phyloP scores from a whole-genome alignment of 306 rosid genomes.

The Phaseolus lunatus region DNA sequence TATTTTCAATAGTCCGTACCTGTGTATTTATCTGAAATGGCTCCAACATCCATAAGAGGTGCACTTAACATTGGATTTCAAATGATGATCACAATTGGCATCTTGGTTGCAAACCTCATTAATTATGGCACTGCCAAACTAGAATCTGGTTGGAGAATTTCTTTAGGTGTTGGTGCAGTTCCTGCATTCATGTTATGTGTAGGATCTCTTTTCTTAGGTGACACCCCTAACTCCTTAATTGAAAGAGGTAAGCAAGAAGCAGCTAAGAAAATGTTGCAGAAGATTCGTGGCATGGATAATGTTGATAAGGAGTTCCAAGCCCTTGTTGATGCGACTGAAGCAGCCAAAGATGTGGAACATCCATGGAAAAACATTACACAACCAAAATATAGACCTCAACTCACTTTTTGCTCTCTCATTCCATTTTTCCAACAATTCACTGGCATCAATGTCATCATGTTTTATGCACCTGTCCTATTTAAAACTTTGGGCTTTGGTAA shows the following conservation, averaged over 20 bases:
- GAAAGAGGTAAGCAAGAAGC: no score
- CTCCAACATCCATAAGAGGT: conserved; percentile 45
- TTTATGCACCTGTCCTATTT: conserved; percentile 39
- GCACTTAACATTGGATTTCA: conserved; percentile 51
- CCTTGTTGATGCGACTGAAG: conserved; percentile 9
- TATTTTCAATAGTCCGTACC: conserved; percentile 38
- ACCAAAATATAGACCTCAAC: no score
- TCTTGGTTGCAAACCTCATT: conserved; percentile 33
- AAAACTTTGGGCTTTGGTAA: conserved; percentile 39
- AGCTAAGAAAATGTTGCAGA: no score
- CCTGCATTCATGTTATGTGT: no score
- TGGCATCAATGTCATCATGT: conserved; percentile 35
- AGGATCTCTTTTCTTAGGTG: no score
- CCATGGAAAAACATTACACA: no score
- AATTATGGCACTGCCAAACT: no score
- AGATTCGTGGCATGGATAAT: no score
- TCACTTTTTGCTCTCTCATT: no score
- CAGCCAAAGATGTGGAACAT: neutral
- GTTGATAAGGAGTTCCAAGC: conserved; percentile 21
- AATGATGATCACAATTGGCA: conserved; percentile 53
- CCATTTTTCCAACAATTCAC: conserved; percentile 34
- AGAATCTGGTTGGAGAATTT: no score
- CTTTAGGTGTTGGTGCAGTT: no score
- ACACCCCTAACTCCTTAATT: no score
- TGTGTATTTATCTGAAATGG: conserved; percentile 50